Percentiles rank a stretch among this genome's conserved stretches.
Conservation (phyloP, 371 early-diverging fungal genomes). For the Mucor racemosus region DNA sequence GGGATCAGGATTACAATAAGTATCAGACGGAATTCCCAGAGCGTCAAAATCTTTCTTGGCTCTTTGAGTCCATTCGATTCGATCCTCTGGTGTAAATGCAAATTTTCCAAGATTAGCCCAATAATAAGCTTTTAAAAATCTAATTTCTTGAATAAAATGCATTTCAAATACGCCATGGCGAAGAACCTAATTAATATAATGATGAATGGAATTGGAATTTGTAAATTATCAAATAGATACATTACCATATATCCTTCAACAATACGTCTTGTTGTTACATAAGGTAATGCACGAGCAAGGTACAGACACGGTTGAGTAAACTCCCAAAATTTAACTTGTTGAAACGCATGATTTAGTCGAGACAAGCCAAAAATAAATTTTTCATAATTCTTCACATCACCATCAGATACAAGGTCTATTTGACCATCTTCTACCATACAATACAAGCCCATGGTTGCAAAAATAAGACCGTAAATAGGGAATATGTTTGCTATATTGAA, state of each 20-base stretch:
- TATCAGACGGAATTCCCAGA: conserved; percentile 38
- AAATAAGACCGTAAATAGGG: conserved; percentile 47
- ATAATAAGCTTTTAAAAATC: conserved; percentile 50
- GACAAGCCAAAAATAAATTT: conserved; percentile 38
- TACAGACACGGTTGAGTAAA: conserved; percentile 51
- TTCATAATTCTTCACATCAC: conserved; percentile 34
- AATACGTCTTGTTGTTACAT: conserved; percentile 45
- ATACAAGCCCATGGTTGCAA: conserved; percentile 48
- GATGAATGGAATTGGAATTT: neutral
- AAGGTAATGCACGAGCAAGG: conserved; percentile 50
- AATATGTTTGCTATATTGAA: conserved; percentile 42
- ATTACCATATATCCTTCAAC: conserved; percentile 51
- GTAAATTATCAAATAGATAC: neutral
- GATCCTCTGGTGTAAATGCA: conserved; percentile 49
- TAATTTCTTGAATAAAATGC: conserved; percentile 52
- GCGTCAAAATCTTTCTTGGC: conserved; percentile 38
- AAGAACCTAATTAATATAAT: conserved; percentile 24
- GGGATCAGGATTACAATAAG: conserved; percentile 50
- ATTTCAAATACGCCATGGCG: conserved; percentile 51
- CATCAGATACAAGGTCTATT: conserved; percentile 25
- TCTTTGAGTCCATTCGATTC: conserved; percentile 48
- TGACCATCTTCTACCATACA: conserved; percentile 42
- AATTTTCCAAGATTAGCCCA: conserved; percentile 50
- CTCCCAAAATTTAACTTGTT: conserved; percentile 53
- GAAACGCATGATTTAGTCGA: conserved; percentile 46